These are phyloP conservation scores for Diaporthe amygdali DNA, from an alignment of 2,329 filamentous ascomycete genomes.

Conservation along the genomic window DNA sequence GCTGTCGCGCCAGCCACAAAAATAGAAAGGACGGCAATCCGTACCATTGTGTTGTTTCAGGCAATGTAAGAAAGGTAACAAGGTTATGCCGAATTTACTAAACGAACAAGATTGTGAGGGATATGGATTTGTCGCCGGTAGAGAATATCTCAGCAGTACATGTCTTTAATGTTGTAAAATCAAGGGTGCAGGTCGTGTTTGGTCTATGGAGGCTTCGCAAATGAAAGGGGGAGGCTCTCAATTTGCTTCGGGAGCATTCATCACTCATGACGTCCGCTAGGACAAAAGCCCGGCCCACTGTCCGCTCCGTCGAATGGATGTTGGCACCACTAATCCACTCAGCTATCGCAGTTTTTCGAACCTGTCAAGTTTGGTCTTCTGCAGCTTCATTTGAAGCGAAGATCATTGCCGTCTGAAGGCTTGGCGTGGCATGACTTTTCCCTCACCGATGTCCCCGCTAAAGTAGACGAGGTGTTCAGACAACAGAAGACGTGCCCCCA, in stretches of 20 bases:
- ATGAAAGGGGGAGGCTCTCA: not conserved
- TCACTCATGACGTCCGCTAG: not conserved
- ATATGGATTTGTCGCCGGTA: not conserved
- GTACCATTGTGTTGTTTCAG: not conserved
- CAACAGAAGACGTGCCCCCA: not conserved
- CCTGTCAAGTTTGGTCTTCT: not conserved
- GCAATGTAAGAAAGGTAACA: not conserved
- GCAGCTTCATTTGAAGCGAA: not conserved
- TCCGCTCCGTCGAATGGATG: not conserved
- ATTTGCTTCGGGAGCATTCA: not conserved
- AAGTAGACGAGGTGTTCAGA: not conserved
- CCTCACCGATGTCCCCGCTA: not conserved
- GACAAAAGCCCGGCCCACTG: not conserved
- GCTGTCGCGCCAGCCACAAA: not conserved
- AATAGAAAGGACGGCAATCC: not conserved
- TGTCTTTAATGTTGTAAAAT: not conserved
- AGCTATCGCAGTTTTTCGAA: not conserved
- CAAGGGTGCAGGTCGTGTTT: not conserved
- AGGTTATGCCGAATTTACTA: not conserved
- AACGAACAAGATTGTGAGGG: not conserved
- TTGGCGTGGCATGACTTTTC: not conserved
- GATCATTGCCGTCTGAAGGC: not conserved
- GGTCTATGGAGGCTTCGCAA: not conserved
- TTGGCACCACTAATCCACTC: not conserved
- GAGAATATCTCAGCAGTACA: not conserved